These are phyloP conservation scores for Rhododendron molle DNA, from an alignment of 148 eudicot genomes.

Conservation along the genomic window DNA sequence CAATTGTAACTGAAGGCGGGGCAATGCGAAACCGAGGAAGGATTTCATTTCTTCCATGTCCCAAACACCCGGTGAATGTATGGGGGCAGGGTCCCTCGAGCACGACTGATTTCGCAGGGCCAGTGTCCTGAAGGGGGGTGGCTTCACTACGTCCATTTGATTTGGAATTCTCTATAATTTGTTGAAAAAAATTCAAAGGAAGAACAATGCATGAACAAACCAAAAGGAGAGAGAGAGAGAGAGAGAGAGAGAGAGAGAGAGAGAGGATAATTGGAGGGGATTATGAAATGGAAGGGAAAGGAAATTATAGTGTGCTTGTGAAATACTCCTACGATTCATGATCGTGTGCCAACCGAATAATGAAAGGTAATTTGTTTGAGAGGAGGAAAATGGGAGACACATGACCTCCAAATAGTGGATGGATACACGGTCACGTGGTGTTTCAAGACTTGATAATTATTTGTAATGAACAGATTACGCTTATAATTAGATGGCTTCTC, in stretches of 20 bases:
- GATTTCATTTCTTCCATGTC: background rate
- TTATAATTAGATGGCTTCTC: no score
- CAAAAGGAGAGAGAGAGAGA: background rate
- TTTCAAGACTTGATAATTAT: no score
- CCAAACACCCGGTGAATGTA: constrained; percentile 26
- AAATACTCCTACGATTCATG: background rate
- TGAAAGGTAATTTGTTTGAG: no score
- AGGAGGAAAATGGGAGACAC: no score
- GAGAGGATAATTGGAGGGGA: background rate
- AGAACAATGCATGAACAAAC: background rate
- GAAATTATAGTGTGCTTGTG: background rate
- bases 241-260: background rate
- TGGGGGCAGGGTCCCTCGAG: background rate
- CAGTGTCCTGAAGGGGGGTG: background rate
- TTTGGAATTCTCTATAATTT: background rate
- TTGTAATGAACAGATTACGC: no score
- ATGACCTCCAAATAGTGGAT: no score
- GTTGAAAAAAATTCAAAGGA: background rate
- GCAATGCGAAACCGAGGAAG: constrained; percentile 12
- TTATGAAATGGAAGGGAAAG: background rate
- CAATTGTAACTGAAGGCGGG: constrained; percentile 26
- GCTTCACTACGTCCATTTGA: background rate
- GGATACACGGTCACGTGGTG: no score
- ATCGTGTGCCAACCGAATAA: background rate
- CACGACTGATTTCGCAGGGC: background rate